These are phyloP conservation scores for Globisporangium uncinulatum DNA, from an alignment of 352 stramenopile species.

Conservation along the genomic window DNA sequence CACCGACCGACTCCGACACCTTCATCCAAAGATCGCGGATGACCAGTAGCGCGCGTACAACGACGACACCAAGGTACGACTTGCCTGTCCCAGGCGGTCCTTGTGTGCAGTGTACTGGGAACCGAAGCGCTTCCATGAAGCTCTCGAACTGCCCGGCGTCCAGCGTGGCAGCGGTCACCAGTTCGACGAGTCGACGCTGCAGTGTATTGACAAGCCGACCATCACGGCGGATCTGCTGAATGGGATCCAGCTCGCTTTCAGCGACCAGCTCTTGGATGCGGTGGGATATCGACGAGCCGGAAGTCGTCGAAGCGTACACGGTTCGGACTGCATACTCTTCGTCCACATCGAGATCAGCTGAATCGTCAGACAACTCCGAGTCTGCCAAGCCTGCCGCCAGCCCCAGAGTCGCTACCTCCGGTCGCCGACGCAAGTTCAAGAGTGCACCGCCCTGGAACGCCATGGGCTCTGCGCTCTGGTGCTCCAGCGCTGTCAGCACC, in stretches of 20 bases:
- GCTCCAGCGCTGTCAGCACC: constrained; percentile 75
- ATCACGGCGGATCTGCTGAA: constrained; percentile 78
- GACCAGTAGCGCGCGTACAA: constrained; percentile 74
- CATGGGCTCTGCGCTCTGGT: constrained; percentile 58
- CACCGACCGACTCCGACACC: constrained; percentile 52
- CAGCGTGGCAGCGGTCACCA: constrained; percentile 54
- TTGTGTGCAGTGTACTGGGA: constrained; percentile 84
- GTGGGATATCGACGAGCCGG: not conserved
- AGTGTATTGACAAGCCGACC: constrained; percentile 24
- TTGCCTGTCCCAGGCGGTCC: constrained; percentile 87
- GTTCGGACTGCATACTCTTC: not conserved
- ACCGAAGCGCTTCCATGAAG: constrained; percentile 67
- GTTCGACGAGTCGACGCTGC: constrained; percentile 21
- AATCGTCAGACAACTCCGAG: not conserved
- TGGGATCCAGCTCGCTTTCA: constrained; percentile 57
- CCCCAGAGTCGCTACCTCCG: constrained; percentile 1
- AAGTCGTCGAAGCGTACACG: not conserved
- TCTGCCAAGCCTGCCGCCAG: not conserved
- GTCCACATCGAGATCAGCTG: constrained; percentile 9
- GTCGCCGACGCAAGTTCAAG: constrained; percentile 47
- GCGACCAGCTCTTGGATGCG: constrained; percentile 30
- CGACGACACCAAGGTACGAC: constrained; percentile 84
- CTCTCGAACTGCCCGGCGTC: constrained; percentile 67
- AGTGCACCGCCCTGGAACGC: constrained; percentile 71
- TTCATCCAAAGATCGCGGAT: constrained; percentile 69